A percentile compares a stretch with the other conserved stretches of the same genome.
These are phyloP conservation scores for Globisporangium cylindrosporum DNA, from an alignment of 352 stramenopile species.

Conservation along the genomic window DNA sequence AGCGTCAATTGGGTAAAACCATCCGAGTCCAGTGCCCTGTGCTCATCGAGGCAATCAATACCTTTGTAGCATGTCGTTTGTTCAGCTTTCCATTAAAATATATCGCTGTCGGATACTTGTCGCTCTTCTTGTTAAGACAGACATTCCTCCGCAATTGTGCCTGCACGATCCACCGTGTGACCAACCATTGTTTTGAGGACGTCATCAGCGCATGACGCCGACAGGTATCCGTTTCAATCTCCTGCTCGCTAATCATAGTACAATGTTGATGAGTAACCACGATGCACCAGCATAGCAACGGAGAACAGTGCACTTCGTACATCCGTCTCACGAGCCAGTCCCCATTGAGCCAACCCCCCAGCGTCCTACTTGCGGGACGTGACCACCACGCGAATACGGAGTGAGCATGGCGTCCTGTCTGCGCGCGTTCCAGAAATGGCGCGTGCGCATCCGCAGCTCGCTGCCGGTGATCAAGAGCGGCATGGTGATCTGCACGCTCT, in stretches of 20 bases:
- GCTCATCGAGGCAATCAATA: background rate
- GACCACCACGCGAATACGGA: background rate
- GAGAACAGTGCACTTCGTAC: background rate
- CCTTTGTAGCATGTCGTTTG: background rate
- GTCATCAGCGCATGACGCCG: background rate
- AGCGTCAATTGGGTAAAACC: constrained; percentile 10
- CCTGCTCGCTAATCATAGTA: background rate
- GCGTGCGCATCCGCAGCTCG: background rate
- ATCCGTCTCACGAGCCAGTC: background rate
- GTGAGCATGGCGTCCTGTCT: constrained; percentile 3
- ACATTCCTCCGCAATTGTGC: too few relatives aligned
- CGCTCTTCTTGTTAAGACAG: background rate
- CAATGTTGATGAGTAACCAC: background rate
- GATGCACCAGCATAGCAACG: background rate
- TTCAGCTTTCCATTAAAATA: background rate
- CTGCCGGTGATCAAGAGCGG: constrained; percentile 19
- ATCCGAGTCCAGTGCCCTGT: background rate
- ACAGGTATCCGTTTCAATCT: background rate
- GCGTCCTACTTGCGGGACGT: background rate
- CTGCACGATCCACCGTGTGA: too few relatives aligned
- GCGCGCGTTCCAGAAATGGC: background rate
- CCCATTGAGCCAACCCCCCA: background rate
- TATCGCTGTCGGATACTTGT: background rate
- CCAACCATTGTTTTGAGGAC: background rate
- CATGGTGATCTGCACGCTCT: constrained; percentile 23